Base-by-base conservation (phyloP, 2,329 filamentous ascomycete genomes). In the Shiraia sp. region DNA sequence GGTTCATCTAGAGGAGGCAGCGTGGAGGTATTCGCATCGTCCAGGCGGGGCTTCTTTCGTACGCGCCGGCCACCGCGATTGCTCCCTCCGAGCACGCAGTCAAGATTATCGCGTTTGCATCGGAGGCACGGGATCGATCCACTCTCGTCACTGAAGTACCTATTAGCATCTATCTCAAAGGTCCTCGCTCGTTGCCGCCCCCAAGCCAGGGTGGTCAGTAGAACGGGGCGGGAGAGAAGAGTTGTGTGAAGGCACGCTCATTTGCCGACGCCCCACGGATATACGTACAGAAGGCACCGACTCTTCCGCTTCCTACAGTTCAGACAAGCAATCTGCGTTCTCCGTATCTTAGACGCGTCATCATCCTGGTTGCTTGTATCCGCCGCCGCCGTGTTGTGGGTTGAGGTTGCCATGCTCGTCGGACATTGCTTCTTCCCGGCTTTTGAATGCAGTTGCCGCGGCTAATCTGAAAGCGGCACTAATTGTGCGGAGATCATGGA, bases 1-100 rank as follows among this genome's bases (percentile, higher is more conserved):
- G 52, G 58, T 7, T 51, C 32, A 23, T 55, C 41, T 38, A 66
- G 40, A 17, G 62, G 46, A 13, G 64, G 61, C n/a, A 66, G 42
- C 26, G 35, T 26, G 19, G 27, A 10, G 47, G 37, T 26, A 19
- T 33, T 25, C 7, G 34, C 26, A n/a, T 51, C 53, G 19, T 58
- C 53, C 17, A 54, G 13, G 35, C 50, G 56, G 27, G 61, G 60
- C 44, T 78, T 79, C 56, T 79, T 80, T 38, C 79, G 75, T 42
- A 82, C 75, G 32, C 80, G 74, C 40, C 79, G 73, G 10, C 80
- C 80, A 32, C 80, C 80, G 40, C 80, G 76, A 56, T 82, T 82
- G 33, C 78, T 81, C 31, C 77, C 76, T 6, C 79, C 80, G 14
- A 83, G 72, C 9, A 83, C 73, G 59, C 80, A 83, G 46, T 82